Evolutionary conservation across 2,329 filamentous ascomycete genomes (phyloP), one percentile per base, ranked within the genome.

Genomic region (Coleophoma cylindrospora): DNA sequence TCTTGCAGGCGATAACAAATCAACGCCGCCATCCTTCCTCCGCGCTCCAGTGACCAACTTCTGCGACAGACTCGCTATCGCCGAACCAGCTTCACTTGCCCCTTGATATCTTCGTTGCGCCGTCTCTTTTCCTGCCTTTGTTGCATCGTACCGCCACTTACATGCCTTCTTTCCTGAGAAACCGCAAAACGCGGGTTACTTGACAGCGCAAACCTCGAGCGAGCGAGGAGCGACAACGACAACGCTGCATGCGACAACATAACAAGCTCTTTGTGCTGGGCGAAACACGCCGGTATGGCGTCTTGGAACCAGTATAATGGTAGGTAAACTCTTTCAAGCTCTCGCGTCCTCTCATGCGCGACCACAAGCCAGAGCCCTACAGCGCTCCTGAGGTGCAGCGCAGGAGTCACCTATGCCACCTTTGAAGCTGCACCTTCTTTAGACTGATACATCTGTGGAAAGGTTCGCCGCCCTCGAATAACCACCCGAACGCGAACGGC

Each of bases 271-370:
- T 19, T 40, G 40, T 41, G 43, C 45, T 49, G 53, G 51, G 52
- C 34, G 52, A 50, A 57, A 54, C 47, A 54, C 50, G 49, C 44
- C 50, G 52, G 47, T 19, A 70, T 71, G 68, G 64, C 61, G 34
- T 64, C 67, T 49, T 64, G 63, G 57, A 62, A 65, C 46, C 60
- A 64, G 17, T 45, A 57, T 50, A 64, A 67, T 61, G 66, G 67
- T 67, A 67, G 40, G 43, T 53, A 41, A 27, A 48, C 45, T 40
- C 43, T 51, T 49, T 14, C 36, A 8, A 17, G 6, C 12, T 17
- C 36, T 3, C 11, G 15, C 7, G 6, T 13, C 11, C 14, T 7
- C 17, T 46, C 49, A 49, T 33, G 49, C 49, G 40, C 45, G 41
- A 46, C 51, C 37, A 37, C 45, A 38, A 15, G 36, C 36, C 14